A percentile compares a stretch with the other conserved stretches of the same genome.
Conservation (phyloP, 768 basidiomycete genomes). For the Collybia sordida region DNA sequence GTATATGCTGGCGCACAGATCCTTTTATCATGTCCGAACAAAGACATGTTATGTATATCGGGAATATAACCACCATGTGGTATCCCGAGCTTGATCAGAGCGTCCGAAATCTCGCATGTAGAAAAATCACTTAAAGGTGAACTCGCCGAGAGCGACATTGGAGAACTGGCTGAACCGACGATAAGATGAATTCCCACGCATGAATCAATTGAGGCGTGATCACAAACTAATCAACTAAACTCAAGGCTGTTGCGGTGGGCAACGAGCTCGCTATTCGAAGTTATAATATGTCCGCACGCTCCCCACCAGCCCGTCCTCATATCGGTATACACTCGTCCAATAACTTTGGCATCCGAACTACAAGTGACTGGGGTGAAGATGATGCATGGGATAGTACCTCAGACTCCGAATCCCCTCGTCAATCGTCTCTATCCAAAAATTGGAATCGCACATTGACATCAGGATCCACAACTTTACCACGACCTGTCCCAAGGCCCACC, state of each 20-base stretch:
- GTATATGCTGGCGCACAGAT: constrained; percentile 84
- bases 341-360: constrained; percentile 32
- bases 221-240: too few species aligned
- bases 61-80: constrained; percentile 79
- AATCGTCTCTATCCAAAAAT: constrained; percentile 47
- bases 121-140: constrained; percentile 40
- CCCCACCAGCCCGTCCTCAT: constrained; percentile 75
- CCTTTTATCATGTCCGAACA: constrained; percentile 29
- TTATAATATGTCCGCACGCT: constrained; percentile 48
- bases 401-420: constrained; percentile 70
- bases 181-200: constrained; percentile 16
- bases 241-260: constrained; percentile 2
- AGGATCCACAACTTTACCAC: constrained; percentile 43
- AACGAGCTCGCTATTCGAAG: constrained; percentile 7
- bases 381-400: constrained; percentile 87
- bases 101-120: constrained; percentile 87
- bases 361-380: constrained; percentile 76
- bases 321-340: constrained; percentile 59
- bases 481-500: constrained; percentile 48
- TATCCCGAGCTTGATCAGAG: constrained; percentile 75
- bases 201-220: too few species aligned
- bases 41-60: constrained; percentile 64
- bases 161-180: neutral
- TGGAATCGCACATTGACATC: constrained; percentile 38
- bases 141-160: constrained; percentile 24